Percentiles rank a stretch among this genome's conserved stretches.
phyloP scores from a whole-genome alignment of 23 red algal genomes.

The Gracilaria gracilis region DNA sequence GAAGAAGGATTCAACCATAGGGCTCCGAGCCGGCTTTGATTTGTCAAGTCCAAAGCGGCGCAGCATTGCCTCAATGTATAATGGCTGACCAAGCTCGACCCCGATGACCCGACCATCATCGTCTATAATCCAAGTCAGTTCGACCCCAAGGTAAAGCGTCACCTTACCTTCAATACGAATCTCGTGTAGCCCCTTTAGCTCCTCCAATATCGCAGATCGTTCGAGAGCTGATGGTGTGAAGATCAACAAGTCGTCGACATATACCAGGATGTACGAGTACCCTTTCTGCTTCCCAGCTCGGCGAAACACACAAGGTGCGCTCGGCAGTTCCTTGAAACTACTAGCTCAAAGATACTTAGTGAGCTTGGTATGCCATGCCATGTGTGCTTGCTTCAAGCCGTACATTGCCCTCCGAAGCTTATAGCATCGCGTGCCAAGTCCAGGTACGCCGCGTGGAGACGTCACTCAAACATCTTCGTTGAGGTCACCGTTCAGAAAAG shows the following conservation, averaged over 20 bases:
- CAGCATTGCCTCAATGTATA: constrained; percentile 17
- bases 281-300: background rate
- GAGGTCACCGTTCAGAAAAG: constrained; percentile 45
- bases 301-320: constrained; percentile 2
- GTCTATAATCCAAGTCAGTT: background rate
- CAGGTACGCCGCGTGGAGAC: constrained; percentile 35
- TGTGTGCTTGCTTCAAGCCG: constrained; percentile 21
- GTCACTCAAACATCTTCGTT: constrained; percentile 16
- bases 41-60: constrained; percentile 13
- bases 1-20: constrained; percentile 32
- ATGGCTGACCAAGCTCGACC: background rate
- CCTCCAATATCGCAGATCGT: background rate
- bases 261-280: constrained; percentile 9
- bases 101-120: background rate
- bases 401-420: constrained; percentile 31
- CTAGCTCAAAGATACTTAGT: background rate
- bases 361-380: constrained; percentile 27
- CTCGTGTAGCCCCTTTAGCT: constrained; percentile 23
- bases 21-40: constrained; percentile 3
- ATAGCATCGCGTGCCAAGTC: constrained; percentile 25
- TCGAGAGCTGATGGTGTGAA: background rate
- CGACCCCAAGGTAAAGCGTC: constrained; percentile 10
- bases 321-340: background rate
- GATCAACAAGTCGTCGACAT: constrained; percentile 34
- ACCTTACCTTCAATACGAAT: constrained; percentile 11